These are phyloP conservation scores for Elongisporangium undulatum DNA, from an alignment of 352 stramenopile species.

Conservation along the genomic window DNA sequence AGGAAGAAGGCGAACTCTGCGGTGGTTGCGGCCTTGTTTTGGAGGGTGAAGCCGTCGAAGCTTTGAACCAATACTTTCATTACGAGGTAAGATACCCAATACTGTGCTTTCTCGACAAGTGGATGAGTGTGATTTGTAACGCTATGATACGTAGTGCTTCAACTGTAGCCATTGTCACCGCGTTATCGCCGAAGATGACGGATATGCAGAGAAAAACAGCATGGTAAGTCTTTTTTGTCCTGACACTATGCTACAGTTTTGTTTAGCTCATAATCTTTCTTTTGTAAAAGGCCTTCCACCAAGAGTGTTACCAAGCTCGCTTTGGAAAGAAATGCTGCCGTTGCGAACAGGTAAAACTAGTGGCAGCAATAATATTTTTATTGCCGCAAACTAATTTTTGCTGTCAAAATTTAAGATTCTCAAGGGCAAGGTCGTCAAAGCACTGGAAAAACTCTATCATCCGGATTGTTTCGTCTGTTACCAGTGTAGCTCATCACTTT, in stretches of 20 bases:
- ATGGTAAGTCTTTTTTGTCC: constrained; percentile 25
- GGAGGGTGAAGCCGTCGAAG: constrained; percentile 76
- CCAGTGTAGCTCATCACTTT: constrained; percentile 68
- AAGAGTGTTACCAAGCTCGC: constrained; percentile 69
- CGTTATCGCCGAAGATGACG: constrained; percentile 72
- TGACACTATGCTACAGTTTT: neutral
- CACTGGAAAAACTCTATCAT: constrained; percentile 81
- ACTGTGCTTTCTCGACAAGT: neutral
- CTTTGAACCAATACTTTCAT: constrained; percentile 80
- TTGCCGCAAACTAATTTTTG: neutral
- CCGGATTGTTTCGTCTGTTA: constrained; percentile 82
- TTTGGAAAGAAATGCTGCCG: constrained; percentile 81
- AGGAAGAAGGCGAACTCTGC: constrained; percentile 64
- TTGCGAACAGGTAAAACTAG: constrained; percentile 60
- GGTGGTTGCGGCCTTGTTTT: constrained; percentile 64
- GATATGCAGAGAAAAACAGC: constrained; percentile 80
- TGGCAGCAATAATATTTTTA: neutral
- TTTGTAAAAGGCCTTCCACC: constrained; percentile 56
- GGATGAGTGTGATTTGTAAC: neutral
- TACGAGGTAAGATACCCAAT: constrained; percentile 43
- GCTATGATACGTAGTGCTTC: constrained; percentile 45
- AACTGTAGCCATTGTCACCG: constrained; percentile 74
- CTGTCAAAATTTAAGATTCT: constrained; percentile 29
- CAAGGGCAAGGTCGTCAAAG: constrained; percentile 85
- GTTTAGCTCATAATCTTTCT: neutral